Evolutionary conservation across 1,139 yeast genomes (phyloP).

Genomic region (Blastobotrys buckinghamii): DNA sequence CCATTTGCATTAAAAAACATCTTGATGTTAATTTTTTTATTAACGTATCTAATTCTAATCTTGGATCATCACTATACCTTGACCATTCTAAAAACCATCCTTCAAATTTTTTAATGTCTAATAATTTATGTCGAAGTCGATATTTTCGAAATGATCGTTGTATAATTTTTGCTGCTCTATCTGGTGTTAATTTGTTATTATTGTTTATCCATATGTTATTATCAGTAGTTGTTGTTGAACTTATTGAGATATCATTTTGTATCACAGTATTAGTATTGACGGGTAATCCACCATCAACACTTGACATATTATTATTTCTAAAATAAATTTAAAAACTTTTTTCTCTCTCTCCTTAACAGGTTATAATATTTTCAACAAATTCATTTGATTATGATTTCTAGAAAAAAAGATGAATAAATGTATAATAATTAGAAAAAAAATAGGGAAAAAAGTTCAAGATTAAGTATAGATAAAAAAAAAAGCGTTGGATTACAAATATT

Average conservation of each 20-base stretch:
- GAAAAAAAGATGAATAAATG: background rate
- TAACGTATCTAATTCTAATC: conserved; percentile 7
- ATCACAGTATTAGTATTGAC: background rate
- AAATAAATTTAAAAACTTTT: no score
- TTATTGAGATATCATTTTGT: no score
- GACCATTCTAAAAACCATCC: conserved; percentile 22
- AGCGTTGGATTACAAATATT: background rate
- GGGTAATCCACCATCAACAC: background rate
- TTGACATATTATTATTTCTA: background rate
- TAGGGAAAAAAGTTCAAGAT: no score
- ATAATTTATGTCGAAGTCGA: conserved; percentile 15
- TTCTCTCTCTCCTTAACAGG: no score
- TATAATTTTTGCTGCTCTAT: conserved; percentile 14
- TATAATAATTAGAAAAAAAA: background rate
- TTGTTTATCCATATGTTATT: background rate
- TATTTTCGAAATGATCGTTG: conserved; percentile 18
- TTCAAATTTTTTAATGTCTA: conserved; percentile 13
- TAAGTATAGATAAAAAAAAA: no score
- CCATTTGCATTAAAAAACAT: conserved; percentile 13
- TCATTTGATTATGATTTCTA: background rate
- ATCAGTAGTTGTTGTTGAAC: background rate
- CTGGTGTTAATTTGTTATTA: background rate
- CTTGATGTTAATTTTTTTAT: background rate
- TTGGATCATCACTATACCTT: conserved; percentile 2
- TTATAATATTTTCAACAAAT: background rate